Base-by-base conservation (phyloP, 371 early-diverging fungal species). In the Mucor piriformis region DNA sequence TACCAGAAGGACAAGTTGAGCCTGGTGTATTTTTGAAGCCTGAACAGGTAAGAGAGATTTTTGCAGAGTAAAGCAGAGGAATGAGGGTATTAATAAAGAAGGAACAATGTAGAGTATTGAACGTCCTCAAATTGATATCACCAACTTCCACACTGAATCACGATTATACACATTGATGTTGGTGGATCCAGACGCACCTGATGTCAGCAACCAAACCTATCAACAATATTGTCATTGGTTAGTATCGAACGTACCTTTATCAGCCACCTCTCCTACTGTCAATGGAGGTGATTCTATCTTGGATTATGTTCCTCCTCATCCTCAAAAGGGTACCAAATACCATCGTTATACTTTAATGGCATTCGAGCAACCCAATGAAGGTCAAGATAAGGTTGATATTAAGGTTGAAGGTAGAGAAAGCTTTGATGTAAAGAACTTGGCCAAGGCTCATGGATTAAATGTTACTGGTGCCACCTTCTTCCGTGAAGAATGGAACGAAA, bases 251-350 rank as follows among this genome's bases (percentile, higher is more conserved):
- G 80, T 90, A 15, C 72, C 85, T 21, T 64, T 90, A 57, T 85
- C 82, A 59, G 75, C 83, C 37, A 83, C 84, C 27, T 66, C 81
- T 59, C 50, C 76, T 10, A 53, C 61, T 11, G 74, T 84, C 4
- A 52, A 50, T 21, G 77, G 59, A 25, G 86, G 87, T 15, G 77
- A 86, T 34, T 72, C 76, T n/a, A 65, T 90, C 18, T 65, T 91
- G 32, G 72, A 82, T 6, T 93, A 92, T 63, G 50, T 89, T 21
- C 90, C 92, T 48, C 93, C 93, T 54, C 94, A 93, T 65, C 94
- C 94, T 32, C 84, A 89, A 47, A 83, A 84, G 59, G 93, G 93
- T 34, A 88, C 92, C 34, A 87, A 87, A 64, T 81, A 80, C 53
- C 94, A 93, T 61, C 86, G 94, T 25, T 91, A 91, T 64, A 89